phyloP scores from a whole-genome alignment of 352 stramenopile species.

The Phytopythium delawarense region DNA sequence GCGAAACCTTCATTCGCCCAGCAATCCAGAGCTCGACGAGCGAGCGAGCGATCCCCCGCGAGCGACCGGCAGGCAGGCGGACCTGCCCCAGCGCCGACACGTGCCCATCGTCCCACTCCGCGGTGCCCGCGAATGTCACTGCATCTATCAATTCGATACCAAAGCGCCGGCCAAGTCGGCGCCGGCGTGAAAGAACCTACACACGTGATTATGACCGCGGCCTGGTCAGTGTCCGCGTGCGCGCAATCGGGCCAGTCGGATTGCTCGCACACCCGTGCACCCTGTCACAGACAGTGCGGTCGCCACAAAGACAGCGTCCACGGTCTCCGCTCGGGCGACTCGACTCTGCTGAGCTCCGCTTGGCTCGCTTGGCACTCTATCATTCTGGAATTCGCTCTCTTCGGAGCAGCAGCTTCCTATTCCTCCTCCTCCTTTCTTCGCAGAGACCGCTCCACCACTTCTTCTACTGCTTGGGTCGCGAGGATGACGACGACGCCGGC shows the following conservation, averaged over 20 bases:
- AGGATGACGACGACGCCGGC: not conserved
- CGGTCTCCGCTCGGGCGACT: not conserved
- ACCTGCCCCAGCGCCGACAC: not conserved
- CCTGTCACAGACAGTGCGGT: not conserved
- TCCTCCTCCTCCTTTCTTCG: not conserved
- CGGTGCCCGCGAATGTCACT: not conserved
- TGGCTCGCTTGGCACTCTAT: not conserved
- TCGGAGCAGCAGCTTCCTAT: slow-evolving; percentile 1
- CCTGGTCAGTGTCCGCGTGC: not conserved
- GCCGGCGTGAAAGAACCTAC: not conserved
- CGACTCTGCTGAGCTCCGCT: not conserved
- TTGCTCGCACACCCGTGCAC: slow-evolving; percentile 1
- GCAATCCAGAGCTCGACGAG: not conserved
- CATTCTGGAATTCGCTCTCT: not conserved
- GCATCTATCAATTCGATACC: not conserved
- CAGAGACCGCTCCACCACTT: not conserved
- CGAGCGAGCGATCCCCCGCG: not conserved
- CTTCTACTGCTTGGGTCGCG: not conserved
- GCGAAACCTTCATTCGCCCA: not conserved
- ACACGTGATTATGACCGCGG: not conserved
- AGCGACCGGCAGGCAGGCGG: too few relatives aligned
- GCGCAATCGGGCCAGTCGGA: not conserved
- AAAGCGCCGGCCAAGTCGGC: not conserved
- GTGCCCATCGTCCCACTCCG: not conserved
- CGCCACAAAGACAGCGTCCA: not conserved